Conservation (phyloP, 2,329 filamentous ascomycete species). For the Herpotrichia juniperi region DNA sequence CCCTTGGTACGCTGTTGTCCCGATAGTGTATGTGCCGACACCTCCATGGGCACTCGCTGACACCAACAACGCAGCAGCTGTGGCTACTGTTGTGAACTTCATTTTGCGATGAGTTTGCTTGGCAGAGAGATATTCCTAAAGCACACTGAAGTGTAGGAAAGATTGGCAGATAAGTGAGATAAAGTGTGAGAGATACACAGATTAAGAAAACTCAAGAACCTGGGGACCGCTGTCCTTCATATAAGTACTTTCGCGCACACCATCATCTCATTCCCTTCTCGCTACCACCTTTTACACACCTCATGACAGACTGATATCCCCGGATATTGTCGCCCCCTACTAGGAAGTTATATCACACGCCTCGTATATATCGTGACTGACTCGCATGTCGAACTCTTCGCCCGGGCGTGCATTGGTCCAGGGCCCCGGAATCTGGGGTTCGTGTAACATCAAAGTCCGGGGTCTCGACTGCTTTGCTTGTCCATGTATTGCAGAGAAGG, state of each 20-base stretch:
- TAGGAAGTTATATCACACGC: background rate
- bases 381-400: background rate
- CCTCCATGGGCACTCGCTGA: conserved; percentile 33
- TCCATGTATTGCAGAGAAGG: no score
- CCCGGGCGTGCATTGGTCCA: conserved; percentile 3
- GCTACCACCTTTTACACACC: conserved; percentile 3
- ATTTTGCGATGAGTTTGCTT: conserved; percentile 16
- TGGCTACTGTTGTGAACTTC: conserved; percentile 25
- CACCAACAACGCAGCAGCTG: conserved; percentile 26
- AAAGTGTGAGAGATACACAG: background rate
- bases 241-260: conserved; percentile 7
- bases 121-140: conserved; percentile 5
- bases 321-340: conserved; percentile 6
- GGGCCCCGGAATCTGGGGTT: conserved; percentile 20
- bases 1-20: conserved; percentile 29
- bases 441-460: conserved; percentile 14
- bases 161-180: conserved; percentile 3
- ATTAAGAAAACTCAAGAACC: conserved; percentile 1
- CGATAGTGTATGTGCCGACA: conserved; percentile 33
- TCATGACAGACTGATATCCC: conserved; percentile 13
- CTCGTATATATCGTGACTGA: background rate
- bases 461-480: background rate
- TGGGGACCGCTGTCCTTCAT: conserved; percentile 6
- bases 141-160: conserved; percentile 3
- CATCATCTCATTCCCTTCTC: no score